These are phyloP conservation scores for Leishmania tarentolae DNA, from an alignment of 208 protist species.

Conservation along the genomic window DNA sequence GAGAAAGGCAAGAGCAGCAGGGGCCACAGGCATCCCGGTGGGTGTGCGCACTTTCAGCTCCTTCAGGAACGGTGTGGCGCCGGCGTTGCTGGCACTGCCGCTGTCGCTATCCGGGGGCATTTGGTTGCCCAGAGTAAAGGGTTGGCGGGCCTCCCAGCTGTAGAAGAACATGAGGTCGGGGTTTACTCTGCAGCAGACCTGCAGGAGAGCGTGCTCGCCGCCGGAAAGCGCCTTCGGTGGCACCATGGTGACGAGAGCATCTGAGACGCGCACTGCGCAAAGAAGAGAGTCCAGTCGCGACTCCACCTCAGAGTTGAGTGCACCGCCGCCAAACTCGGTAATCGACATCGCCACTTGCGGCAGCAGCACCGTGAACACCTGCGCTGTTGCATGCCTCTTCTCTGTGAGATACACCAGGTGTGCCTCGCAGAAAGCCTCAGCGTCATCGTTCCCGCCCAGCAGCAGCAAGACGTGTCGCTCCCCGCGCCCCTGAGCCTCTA, in stretches of 20 bases:
- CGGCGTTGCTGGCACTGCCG: not conserved
- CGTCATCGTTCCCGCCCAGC: constrained; percentile 29
- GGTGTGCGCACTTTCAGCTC: constrained; percentile 18
- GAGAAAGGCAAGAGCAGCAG: constrained; percentile 40
- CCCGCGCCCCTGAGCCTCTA: constrained; percentile 3
- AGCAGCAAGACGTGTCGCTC: constrained; percentile 27
- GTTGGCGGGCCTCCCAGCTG: constrained; percentile 31
- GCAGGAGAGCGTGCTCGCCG: constrained; percentile 30
- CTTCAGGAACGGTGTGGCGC: not conserved
- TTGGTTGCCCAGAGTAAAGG: constrained; percentile 25
- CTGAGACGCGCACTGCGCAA: constrained; percentile 38
- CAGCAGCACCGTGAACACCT: constrained; percentile 48
- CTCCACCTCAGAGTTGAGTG: constrained; percentile 12
- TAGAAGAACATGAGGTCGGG: constrained; percentile 32
- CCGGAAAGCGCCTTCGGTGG: constrained; percentile 27
- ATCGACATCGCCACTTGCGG: constrained; percentile 25
- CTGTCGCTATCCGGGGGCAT: not conserved
- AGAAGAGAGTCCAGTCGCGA: constrained; percentile 29
- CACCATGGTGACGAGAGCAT: constrained; percentile 42
- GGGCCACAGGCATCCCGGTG: constrained; percentile 33
- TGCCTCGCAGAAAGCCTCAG: constrained; percentile 42
- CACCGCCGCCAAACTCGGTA: not conserved
- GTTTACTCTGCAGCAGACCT: constrained; percentile 34
- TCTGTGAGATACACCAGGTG: constrained; percentile 46
- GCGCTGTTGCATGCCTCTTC: constrained; percentile 33